phyloP scores from a whole-genome alignment of 2,329 filamentous ascomycete species.

The Magnaporthales sp. region DNA sequence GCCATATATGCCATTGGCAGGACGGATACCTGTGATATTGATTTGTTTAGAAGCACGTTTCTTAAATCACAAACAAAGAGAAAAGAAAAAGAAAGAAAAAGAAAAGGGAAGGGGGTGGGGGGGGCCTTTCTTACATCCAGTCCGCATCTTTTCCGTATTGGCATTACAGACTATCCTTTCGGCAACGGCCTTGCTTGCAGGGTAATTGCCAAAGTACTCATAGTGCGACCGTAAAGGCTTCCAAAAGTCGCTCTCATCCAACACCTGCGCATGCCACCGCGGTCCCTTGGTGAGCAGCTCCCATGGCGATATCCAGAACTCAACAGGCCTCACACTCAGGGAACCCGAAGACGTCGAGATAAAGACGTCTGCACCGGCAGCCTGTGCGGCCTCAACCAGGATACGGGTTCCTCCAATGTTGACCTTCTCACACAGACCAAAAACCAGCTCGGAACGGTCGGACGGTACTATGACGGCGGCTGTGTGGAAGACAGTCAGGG shows the following conservation, averaged over 20 bases:
- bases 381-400: conserved; percentile 31
- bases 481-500: conserved; percentile 40
- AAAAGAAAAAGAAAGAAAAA: too few relatives aligned
- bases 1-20: conserved; percentile 44
- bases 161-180: conserved; percentile 32
- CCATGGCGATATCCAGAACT: conserved; percentile 28
- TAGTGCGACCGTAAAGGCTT: conserved; percentile 24
- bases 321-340: conserved; percentile 26
- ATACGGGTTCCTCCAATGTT: conserved; percentile 38
- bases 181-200: conserved; percentile 34
- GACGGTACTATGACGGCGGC: conserved; percentile 36
- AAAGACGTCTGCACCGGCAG: conserved; percentile 32
- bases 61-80: neutral
- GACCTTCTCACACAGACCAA: conserved; percentile 28
- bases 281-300: conserved; percentile 21
- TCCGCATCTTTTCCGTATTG: conserved; percentile 29
- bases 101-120: neutral
- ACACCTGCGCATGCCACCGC: conserved; percentile 26
- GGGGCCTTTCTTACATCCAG: conserved; percentile 24
- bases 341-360: conserved; percentile 39
- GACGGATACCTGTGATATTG: conserved; percentile 26
- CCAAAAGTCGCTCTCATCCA: conserved; percentile 32
- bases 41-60: neutral
- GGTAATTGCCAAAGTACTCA: conserved; percentile 36
- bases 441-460: conserved; percentile 30